phyloP scores from a whole-genome alignment of 2,329 filamentous ascomycete species.

The Fusarium sp. region DNA sequence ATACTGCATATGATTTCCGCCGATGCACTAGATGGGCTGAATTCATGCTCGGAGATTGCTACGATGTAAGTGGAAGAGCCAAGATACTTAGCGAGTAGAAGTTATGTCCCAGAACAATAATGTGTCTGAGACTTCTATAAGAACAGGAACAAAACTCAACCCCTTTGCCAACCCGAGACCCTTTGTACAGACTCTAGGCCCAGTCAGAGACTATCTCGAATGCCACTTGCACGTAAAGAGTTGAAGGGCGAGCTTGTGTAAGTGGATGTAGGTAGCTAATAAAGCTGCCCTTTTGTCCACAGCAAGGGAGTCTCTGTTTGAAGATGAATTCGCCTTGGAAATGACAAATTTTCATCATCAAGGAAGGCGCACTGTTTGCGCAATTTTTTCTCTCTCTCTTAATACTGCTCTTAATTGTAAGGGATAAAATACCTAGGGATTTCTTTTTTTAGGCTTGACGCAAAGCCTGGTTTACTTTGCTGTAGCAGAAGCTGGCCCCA shows the following conservation, averaged over 20 bases:
- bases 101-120: neutral
- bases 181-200: neutral
- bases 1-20: neutral
- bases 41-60: conserved; percentile 12
- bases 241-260: conserved; percentile 1
- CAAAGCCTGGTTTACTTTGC: conserved; percentile 17
- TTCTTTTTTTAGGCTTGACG: conserved; percentile 33
- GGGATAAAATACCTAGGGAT: neutral
- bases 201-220: neutral
- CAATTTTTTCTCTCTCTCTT: neutral
- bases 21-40: neutral
- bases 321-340: neutral
- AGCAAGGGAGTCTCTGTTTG: conserved; percentile 7
- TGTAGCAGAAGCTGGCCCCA: conserved; percentile 17
- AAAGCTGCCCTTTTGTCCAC: conserved; percentile 1
- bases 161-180: neutral
- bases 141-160: neutral
- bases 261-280: conserved; percentile 1
- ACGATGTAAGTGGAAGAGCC: neutral
- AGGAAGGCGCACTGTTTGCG: neutral
- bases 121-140: conserved; percentile 8
- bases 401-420: neutral
- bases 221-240: neutral
- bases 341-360: neutral
- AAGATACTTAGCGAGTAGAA: conserved; percentile 3